phyloP scores from a whole-genome alignment of 139 green algal genomes.

The Closterium sp. region DNA sequence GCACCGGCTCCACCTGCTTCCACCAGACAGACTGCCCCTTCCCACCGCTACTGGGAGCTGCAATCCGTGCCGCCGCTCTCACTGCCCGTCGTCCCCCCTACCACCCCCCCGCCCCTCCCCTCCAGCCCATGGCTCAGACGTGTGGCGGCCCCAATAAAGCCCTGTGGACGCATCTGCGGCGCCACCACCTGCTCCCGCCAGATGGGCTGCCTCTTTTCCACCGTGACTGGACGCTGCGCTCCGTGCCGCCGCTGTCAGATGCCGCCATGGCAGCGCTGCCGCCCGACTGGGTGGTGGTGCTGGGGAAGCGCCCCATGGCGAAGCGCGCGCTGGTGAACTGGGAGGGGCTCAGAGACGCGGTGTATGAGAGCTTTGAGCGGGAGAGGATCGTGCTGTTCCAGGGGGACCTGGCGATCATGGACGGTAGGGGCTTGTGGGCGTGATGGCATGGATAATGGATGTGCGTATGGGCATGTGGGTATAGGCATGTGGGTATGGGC shows the following conservation, averaged over 20 bases:
- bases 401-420: neutral
- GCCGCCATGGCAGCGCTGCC: neutral
- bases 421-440: neutral
- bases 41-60: too few species aligned
- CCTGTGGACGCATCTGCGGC: neutral
- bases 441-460: too few species aligned
- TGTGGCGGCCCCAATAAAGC: neutral
- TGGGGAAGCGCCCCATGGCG: neutral
- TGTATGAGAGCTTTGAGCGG: neutral
- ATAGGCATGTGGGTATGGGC: too few species aligned
- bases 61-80: too few species aligned
- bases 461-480: too few species aligned
- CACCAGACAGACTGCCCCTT: too few species aligned
- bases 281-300: neutral
- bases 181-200: neutral
- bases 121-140: neutral
- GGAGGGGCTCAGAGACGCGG: neutral
- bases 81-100: too few species aligned
- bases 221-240: neutral
- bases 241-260: neutral
- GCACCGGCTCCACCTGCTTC: too few species aligned
- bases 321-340: neutral
- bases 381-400: neutral
- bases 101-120: too few species aligned
- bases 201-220: neutral